Percentiles rank a stretch among this genome's conserved stretches.
Conservation (phyloP, 2,329 filamentous ascomycete genomes). For the Zymoseptoria brevis region DNA sequence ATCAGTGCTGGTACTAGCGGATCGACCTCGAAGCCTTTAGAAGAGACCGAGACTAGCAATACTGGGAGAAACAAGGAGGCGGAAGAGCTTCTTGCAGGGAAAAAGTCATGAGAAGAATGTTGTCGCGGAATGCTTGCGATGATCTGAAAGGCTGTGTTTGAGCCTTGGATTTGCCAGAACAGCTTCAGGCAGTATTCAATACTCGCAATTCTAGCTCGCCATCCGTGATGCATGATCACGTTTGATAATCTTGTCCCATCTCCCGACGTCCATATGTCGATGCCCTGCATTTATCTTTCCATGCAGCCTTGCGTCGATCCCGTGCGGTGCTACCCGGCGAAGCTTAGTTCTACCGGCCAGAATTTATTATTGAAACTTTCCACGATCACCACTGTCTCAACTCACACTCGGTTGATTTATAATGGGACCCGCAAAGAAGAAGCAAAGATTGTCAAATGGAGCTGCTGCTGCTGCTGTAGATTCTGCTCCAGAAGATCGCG, state of each 20-base stretch:
- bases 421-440: conserved; percentile 28
- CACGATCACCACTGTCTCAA: not conserved
- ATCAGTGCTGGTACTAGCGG: conserved; percentile 45
- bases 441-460: conserved; percentile 25
- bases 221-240: not conserved
- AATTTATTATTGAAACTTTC: conserved; percentile 9
- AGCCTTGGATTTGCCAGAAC: not conserved
- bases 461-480: conserved; percentile 17
- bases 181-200: not conserved
- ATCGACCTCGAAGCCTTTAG: conserved; percentile 6
- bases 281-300: not conserved
- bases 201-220: not conserved
- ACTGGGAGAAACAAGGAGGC: conserved; percentile 40
- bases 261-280: too few species aligned
- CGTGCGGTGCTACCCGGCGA: not conserved
- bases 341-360: conserved; percentile 29
- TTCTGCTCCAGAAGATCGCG: conserved; percentile 2
- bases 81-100: conserved; percentile 35
- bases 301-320: not conserved
- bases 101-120: conserved; percentile 12
- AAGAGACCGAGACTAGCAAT: conserved; percentile 34
- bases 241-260: not conserved
- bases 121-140: not conserved
- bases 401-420: not conserved
- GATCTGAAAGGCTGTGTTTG: not conserved